A percentile compares a stretch with the other conserved stretches of the same genome.
phyloP scores from a whole-genome alignment of 441 rosid genomes.

The Euphorbia celastroides region DNA sequence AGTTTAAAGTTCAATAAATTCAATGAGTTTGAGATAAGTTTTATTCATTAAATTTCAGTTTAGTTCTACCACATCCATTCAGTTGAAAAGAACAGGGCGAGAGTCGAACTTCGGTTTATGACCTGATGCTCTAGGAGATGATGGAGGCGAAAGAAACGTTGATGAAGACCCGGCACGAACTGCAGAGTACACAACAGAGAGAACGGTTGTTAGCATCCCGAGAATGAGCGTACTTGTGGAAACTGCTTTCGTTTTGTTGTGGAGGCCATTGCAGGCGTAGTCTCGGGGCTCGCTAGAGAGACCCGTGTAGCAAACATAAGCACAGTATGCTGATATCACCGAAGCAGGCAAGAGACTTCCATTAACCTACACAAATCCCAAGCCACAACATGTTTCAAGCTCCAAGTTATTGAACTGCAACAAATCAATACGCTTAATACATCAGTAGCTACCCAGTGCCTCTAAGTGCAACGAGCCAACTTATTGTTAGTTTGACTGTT shows the following conservation, averaged over 20 bases:
- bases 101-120: neutral
- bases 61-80: too few species aligned
- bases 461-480: too few species aligned
- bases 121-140: conserved; percentile 83
- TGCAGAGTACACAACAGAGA: conserved; percentile 87
- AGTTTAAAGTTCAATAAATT: too few species aligned
- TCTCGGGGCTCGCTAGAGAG: conserved; percentile 92
- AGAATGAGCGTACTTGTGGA: conserved; percentile 71
- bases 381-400: neutral
- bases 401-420: neutral
- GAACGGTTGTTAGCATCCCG: conserved; percentile 93
- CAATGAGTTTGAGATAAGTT: too few species aligned
- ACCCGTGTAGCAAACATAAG: conserved; percentile 92
- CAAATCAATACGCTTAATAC: too few species aligned
- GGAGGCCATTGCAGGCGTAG: conserved; percentile 90
- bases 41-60: too few species aligned
- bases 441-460: too few species aligned
- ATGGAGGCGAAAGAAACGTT: conserved; percentile 80
- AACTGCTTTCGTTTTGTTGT: conserved; percentile 66
- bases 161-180: conserved; percentile 94
- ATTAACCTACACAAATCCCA: conserved; percentile 47
- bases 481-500: too few species aligned
- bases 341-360: conserved; percentile 99
- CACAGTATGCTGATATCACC: conserved; percentile 84
- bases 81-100: neutral